Percentiles rank a stretch among this genome's conserved stretches.
Evolutionary conservation across 768 basidiomycete genomes (phyloP).

Genomic region (Cyclocybe cylindracea): DNA sequence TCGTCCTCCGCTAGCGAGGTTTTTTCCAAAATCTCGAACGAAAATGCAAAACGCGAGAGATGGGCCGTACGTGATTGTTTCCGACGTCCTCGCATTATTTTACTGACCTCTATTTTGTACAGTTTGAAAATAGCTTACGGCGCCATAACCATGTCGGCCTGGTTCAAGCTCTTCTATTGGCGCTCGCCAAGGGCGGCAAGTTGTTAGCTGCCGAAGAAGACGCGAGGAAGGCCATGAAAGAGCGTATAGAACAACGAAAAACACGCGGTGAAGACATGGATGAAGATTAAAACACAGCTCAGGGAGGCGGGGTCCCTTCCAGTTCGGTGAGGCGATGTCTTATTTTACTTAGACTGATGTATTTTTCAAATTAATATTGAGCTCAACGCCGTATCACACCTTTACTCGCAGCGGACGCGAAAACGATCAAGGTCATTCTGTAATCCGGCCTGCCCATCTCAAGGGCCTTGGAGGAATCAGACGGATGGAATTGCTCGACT

Average conservation of each 20-base stretch:
- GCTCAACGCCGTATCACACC: too few species aligned
- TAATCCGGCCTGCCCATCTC: too few species aligned
- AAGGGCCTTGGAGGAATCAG: too few species aligned
- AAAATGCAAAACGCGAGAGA: slow-evolving; percentile 73
- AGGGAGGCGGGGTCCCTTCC: background rate
- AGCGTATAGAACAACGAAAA: slow-evolving; percentile 45
- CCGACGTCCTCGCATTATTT: slow-evolving; percentile 11
- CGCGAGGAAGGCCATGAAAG: slow-evolving; percentile 46
- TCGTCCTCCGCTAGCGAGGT: slow-evolving; percentile 51
- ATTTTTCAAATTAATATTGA: too few species aligned
- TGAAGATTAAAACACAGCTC: slow-evolving; percentile 35
- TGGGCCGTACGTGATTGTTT: slow-evolving; percentile 68
- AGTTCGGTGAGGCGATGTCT: background rate
- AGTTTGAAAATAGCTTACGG: slow-evolving; percentile 89
- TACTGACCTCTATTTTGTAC: slow-evolving; percentile 12
- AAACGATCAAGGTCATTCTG: too few species aligned
- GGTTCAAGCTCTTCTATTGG: slow-evolving; percentile 70
- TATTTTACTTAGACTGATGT: too few species aligned
- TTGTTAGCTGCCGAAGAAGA: slow-evolving; percentile 52
- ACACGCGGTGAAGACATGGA: slow-evolving; percentile 48
- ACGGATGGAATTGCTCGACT: too few species aligned
- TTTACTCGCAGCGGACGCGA: too few species aligned
- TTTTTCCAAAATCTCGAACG: slow-evolving; percentile 57
- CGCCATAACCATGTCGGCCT: slow-evolving; percentile 87
- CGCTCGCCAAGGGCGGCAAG: slow-evolving; percentile 70